phyloP scores from a whole-genome alignment of 2,329 filamentous ascomycete species.

The Arthrinium phaeospermum region DNA sequence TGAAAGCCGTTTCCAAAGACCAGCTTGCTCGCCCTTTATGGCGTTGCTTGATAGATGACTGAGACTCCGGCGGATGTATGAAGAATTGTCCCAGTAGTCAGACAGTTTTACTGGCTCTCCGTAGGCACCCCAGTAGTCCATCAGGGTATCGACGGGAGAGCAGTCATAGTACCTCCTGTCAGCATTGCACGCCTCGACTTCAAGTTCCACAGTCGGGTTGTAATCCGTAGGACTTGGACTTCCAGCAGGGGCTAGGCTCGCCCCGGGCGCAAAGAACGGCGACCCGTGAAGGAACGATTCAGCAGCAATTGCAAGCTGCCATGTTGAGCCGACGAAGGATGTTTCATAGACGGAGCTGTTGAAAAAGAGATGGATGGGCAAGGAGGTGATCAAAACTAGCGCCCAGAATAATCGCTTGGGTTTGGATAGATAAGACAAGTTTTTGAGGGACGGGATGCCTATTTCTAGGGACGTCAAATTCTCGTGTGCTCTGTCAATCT shows the following conservation, averaged over 20 bases:
- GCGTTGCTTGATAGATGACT: not conserved
- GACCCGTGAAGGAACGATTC: not conserved
- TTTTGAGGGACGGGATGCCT: slow-evolving; percentile 46
- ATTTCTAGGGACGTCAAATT: slow-evolving; percentile 46
- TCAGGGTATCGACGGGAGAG: too few relatives aligned
- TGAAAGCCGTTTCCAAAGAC: not conserved
- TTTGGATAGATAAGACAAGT: slow-evolving; percentile 29
- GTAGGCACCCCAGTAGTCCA: not conserved
- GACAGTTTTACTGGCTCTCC: not conserved
- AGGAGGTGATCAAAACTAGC: not conserved
- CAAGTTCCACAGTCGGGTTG: not conserved
- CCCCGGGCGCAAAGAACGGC: not conserved
- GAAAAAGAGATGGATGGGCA: slow-evolving; percentile 18
- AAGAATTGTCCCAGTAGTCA: slow-evolving; percentile 2
- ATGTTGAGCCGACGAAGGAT: not conserved
- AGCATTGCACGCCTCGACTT: too few relatives aligned
- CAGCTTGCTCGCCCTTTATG: not conserved
- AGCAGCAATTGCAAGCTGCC: slow-evolving; percentile 3
- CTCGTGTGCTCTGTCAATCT: slow-evolving; percentile 46
- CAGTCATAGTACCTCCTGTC: too few relatives aligned
- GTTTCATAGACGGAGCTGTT: slow-evolving; percentile 11
- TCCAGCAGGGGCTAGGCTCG: slow-evolving; percentile 5
- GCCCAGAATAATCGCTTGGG: not conserved
- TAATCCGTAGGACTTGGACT: not conserved
- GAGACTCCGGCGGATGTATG: not conserved